Evolutionary conservation across 1,139 yeast genomes (phyloP).

Genomic region (Yamadazyma taylorii): DNA sequence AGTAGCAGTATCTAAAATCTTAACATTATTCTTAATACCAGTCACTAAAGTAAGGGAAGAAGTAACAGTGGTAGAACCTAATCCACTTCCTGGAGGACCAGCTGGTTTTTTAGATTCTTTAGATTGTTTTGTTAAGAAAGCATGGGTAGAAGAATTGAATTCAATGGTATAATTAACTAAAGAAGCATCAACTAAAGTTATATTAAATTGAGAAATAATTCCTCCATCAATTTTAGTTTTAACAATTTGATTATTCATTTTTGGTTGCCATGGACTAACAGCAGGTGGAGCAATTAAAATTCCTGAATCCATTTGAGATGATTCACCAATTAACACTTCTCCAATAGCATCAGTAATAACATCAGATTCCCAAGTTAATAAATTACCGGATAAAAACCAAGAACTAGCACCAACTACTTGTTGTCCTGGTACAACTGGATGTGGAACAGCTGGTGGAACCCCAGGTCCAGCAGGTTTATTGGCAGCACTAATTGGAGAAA

Average conservation of each 20-base stretch:
- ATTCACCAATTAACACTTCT: constrained; percentile 8
- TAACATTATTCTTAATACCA: constrained; percentile 10
- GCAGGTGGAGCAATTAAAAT: constrained; percentile 18
- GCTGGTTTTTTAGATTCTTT: constrained; percentile 10
- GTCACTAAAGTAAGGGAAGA: constrained; percentile 9
- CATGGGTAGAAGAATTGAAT: constrained; percentile 13
- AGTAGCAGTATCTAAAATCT: constrained; percentile 7
- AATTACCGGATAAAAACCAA: constrained; percentile 19
- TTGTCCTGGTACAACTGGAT: constrained; percentile 14
- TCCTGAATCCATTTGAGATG: constrained; percentile 15
- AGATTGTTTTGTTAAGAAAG: constrained; percentile 15
- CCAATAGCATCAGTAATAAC: constrained; percentile 11
- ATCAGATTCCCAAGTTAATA: constrained; percentile 19
- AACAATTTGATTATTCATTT: constrained; percentile 15
- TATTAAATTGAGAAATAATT: constrained; percentile 15
- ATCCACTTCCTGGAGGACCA: constrained; percentile 20
- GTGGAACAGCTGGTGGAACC: constrained; percentile 15
- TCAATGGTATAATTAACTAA: constrained; percentile 13
- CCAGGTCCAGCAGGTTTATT: constrained; percentile 15
- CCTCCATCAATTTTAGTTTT: constrained; percentile 12
- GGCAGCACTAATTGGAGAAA: constrained; percentile 19
- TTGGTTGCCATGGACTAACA: constrained; percentile 17
- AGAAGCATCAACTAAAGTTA: constrained; percentile 15
- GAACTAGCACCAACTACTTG: constrained; percentile 11
- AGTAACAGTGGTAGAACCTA: constrained; percentile 11